Evolutionary conservation across 140 eudicot species (phyloP).

Genomic region (Bidens hawaiensis): DNA sequence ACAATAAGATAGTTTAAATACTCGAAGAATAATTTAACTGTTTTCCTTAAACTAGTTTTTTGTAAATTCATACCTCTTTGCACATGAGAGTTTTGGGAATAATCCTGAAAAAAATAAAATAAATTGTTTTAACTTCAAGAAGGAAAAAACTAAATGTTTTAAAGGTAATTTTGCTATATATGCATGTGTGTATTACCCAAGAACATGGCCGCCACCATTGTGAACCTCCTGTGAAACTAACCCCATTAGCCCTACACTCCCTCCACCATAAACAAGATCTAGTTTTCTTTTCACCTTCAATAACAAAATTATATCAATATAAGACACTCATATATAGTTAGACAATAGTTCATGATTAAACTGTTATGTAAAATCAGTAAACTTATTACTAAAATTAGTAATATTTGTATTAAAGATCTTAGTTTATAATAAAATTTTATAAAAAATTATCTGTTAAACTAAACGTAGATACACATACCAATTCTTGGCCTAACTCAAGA

Average conservation of each 20-base stretch:
- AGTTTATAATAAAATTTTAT: neutral
- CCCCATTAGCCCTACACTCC: constrained; percentile 82
- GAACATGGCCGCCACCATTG: constrained; percentile 64
- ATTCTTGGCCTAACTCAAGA: constrained; percentile 59
- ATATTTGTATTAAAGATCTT: too few species aligned
- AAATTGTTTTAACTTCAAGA: neutral
- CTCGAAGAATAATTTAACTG: neutral
- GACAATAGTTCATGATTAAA: too few species aligned
- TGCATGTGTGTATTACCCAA: constrained; percentile 39
- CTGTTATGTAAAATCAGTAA: neutral
- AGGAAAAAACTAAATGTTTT: neutral
- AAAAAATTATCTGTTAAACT: neutral
- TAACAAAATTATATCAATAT: constrained; percentile 2
- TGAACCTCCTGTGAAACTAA: constrained; percentile 74
- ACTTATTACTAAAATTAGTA: too few species aligned
- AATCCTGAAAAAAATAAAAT: constrained; percentile 31
- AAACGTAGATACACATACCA: constrained; percentile 45
- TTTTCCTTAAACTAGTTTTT: neutral
- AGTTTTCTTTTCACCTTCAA: constrained; percentile 55
- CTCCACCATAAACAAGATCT: constrained; percentile 88
- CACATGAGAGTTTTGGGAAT: constrained; percentile 60
- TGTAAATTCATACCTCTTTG: constrained; percentile 46
- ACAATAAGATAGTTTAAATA: neutral
- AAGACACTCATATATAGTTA: neutral
- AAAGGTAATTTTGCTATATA: neutral